phyloP scores from a whole-genome alignment of 352 stramenopile genomes.

The Phytopythium boreale region DNA sequence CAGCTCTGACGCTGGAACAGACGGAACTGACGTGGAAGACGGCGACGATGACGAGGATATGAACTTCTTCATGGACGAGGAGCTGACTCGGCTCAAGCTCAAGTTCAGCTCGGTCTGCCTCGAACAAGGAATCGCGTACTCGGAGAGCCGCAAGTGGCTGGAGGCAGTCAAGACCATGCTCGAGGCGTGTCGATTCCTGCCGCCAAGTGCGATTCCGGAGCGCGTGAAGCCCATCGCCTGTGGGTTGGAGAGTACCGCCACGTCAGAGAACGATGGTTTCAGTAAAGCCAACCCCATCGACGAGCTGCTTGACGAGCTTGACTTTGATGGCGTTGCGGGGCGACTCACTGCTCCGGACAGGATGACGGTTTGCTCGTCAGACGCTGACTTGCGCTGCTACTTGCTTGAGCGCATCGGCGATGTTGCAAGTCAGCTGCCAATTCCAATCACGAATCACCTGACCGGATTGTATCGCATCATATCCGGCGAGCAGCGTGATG shows the following conservation, averaged over 20 bases:
- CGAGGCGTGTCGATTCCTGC: conserved; percentile 48
- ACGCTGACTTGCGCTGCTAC: conserved; percentile 52
- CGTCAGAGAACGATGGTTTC: not conserved
- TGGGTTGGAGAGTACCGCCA: not conserved
- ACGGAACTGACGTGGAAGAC: conserved; percentile 13
- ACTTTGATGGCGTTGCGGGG: conserved; percentile 65
- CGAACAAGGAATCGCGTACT: conserved; percentile 45
- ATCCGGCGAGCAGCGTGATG: conserved; percentile 39
- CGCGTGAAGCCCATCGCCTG: conserved; percentile 23
- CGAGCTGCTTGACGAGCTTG: conserved; percentile 42
- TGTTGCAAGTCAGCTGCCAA: conserved; percentile 49
- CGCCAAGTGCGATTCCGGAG: conserved; percentile 28
- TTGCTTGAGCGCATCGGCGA: conserved; percentile 69
- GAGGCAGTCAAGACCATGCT: conserved; percentile 37
- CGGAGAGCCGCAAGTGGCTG: conserved; percentile 31
- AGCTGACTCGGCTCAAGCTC: conserved; percentile 61
- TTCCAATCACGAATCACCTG: conserved; percentile 16
- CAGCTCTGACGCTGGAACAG: not conserved
- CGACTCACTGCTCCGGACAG: conserved; percentile 22
- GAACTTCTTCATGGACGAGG: conserved; percentile 71
- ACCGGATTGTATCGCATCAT: conserved; percentile 39
- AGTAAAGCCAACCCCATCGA: conserved; percentile 20
- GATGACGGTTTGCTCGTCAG: conserved; percentile 39
- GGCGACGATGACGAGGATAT: conserved; percentile 14
- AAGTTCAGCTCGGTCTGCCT: conserved; percentile 77